Evolutionary conservation across 768 basidiomycete species (phyloP), one percentile per base, ranked within the genome.

Genomic region (Termitomyces sp.): DNA sequence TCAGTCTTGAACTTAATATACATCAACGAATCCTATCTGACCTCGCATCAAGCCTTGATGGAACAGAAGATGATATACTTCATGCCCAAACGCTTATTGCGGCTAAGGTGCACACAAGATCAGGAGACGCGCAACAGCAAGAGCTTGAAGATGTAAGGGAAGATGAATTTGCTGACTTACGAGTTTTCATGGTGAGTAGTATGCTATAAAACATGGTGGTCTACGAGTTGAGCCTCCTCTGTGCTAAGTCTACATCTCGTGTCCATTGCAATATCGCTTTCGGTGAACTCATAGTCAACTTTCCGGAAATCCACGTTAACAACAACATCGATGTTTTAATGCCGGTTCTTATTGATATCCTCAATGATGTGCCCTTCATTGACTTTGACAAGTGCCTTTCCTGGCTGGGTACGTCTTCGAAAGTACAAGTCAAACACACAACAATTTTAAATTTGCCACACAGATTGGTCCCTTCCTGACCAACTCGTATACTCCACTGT

Each of bases 401-500:
- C 5, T 94, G 92, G 92, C 80, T 85, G 64, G 89, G 92, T 92
- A 65, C 54, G 74, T 58, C 43, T 48, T 20, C 6, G 3, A 8
- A 43, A 28, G 35, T 13, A 47, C 1, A 10, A 40, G 16, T 22
- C 30, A 28, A n/a, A n/a, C 30, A 38, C 16, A 7, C 30, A 10
- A 48, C 32, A 46, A 45, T 30, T 8, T 14, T 56, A 7, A 10
- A 54, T 49, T 30, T 7, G 38, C 7, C 22, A 40, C 61, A n/a
- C 58, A 94, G 92, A 91, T 62, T 94, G 92, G 92, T 81, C 92
- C 3, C 77, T 92, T 33, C 87, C 93, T 38, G 90, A 95, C 70
- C 89, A 93, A 65, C 80, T 95, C 42, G 86, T 90, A 1, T 90
- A 79, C 66, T 85, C 88, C 1, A 91, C 86, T 4, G 80, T 92